Base-by-base conservation (phyloP, 2,329 filamentous ascomycete species). In the Phoma sp. region DNA sequence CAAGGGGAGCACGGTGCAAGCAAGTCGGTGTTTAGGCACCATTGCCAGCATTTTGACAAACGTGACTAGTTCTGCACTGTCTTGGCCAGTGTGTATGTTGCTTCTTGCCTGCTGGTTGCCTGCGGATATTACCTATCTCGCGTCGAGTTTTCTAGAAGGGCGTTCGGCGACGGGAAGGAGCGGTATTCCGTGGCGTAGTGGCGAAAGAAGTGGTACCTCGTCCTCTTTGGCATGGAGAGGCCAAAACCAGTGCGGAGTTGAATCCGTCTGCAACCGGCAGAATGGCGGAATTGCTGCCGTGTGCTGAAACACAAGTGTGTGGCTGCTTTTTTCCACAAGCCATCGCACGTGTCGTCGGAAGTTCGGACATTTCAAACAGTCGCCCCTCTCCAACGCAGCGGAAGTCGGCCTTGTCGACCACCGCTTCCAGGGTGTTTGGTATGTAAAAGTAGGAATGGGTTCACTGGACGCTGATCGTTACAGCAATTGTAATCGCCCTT, bases 341-440 rank as follows among this genome's bases (percentile, higher is more conserved):
- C 44, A 37, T 45, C 29, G 49, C 62, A 62, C 60, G 60, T 62
- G 63, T 53, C 57, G 55, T 50, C 37, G 48, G 45, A 36, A 38
- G 56, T 27, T 52, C 60, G 55, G 57, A 54, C 50, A 57, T 58
- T 58, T 61, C 43, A 41, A 58, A 48, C 48, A 13, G 43, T 50
- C 31, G 39, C 54, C 43, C 36, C 27, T 39, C 43, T 55, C 40
- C 52, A 51, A 50, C 4, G 56, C 39, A 51, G 55, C 53, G 58
- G 47, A 53, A 35, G 40, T 17, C 39, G 47, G 48, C 43, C 57
- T 55, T 21, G 29, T 57, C 43, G 31, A 37, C 43, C 43, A 44
- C 17, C 17, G 43, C 24, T 33, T 31, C 44, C 38, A 48, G 31
- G 24, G 33, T 47, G 27, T 36, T 37, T 43, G 27, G 43, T 24